Evolutionary conservation across 2,329 filamentous ascomycete species (phyloP), one percentile per base, ranked within the genome.

Genomic region (Magnaporthiopsis rhizophila): DNA sequence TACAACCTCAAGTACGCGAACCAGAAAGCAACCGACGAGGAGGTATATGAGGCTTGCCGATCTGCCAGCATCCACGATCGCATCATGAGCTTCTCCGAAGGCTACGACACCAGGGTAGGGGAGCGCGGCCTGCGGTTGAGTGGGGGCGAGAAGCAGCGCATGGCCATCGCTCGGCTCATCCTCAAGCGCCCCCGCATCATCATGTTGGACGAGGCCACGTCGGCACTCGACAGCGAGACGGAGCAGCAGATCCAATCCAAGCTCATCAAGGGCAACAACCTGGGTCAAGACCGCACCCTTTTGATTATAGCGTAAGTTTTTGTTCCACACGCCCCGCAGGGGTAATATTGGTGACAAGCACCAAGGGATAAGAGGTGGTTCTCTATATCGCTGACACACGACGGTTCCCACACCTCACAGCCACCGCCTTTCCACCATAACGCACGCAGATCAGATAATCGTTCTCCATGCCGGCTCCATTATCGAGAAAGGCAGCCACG

Each of bases 281-380:
- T 98, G 60, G 91, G 91, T 21, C 82, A 89, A 69, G 93, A 92
- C 62, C 89, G 95, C 60, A 99, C 95, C 1, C 89, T 97, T 79
- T 85, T 99, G 66, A 92, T 98, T 62, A 98, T 99, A 78, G 95
- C 95, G 79, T 92, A 87, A 79, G 85, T 83, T 59, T 45, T 45
- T 59, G 7, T 24, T 7, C 24, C 2, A 45, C 5, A 18, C 45
- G 24, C 13, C 59, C 34, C n/a, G 34, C 8, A 7, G 32, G 12
- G 18, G 38, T 8, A 15, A 21, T 18, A 21, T 50, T 36, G 34
- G 34, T 3, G 11, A 12, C 34, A 12, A 36, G 34, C 11, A 13
- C 34, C 34, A 36, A 13, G 34, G 15, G 15, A n/a, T 13, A 18
- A 36, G 28, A 24, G 11, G 28, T 8, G 15, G 32, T 18, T 45